Percentiles rank a stretch among this genome's conserved stretches.
Conservation (phyloP, 192 early-diverging fungal species). For the Polychytrium aggregatum region DNA sequence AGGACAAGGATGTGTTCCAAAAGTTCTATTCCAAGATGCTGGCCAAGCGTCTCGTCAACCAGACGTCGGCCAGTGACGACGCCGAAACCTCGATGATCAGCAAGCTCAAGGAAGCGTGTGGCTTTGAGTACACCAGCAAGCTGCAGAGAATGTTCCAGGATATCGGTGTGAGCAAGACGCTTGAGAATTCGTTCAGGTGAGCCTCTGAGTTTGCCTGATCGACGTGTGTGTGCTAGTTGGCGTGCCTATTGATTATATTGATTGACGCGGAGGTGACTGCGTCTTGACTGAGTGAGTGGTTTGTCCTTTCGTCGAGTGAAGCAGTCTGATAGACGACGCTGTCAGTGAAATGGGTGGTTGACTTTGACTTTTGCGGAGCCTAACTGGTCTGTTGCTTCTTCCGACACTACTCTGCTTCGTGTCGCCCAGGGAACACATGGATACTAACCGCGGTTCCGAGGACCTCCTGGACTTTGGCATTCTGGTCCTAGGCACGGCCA, state of each 20-base stretch:
- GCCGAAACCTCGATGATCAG: conserved; percentile 91
- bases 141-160: conserved; percentile 95
- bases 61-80: conserved; percentile 80
- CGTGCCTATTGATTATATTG: too few relatives aligned
- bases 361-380: too few relatives aligned
- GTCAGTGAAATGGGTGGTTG: too few relatives aligned
- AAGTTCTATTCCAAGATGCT: conserved; percentile 91
- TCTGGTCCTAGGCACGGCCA: conserved; percentile 73
- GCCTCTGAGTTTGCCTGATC: too few relatives aligned
- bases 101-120: conserved; percentile 78
- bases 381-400: not conserved
- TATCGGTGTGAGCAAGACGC: conserved; percentile 79
- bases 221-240: too few relatives aligned
- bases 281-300: too few relatives aligned
- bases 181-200: conserved; percentile 77
- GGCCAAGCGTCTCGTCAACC: conserved; percentile 85
- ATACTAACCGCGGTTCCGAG: conserved; percentile 25
- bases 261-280: too few relatives aligned
- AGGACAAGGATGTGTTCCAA: conserved; percentile 97
- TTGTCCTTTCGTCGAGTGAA: too few relatives aligned
- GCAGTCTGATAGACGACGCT: too few relatives aligned
- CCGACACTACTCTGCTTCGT: not conserved
- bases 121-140: conserved; percentile 89
- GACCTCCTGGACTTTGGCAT: conserved; percentile 67
- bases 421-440: conserved; percentile 25